These are phyloP conservation scores for Ilyonectria sp. DNA, from an alignment of 2,329 filamentous ascomycete species.

Conservation along the genomic window DNA sequence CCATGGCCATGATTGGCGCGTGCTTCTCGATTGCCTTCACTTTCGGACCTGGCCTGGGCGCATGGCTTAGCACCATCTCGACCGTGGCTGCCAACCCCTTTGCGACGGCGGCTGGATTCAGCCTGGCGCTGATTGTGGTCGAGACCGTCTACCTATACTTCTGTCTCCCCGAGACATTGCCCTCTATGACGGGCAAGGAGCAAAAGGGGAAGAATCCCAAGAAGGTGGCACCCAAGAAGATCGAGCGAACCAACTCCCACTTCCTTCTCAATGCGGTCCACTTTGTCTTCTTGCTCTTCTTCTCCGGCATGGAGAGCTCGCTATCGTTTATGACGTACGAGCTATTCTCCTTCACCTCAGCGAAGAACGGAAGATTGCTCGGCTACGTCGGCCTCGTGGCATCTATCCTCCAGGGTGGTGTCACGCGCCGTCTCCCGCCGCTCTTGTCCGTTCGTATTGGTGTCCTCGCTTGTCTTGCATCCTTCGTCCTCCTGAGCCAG, in stretches of 20 bases:
- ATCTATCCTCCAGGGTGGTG: constrained; percentile 91
- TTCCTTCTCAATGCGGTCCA: constrained; percentile 87
- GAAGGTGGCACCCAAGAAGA: constrained; percentile 44
- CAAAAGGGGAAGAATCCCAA: constrained; percentile 41
- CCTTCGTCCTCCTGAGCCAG: constrained; percentile 84
- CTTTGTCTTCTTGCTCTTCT: constrained; percentile 93
- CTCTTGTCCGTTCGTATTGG: constrained; percentile 85
- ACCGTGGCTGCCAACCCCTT: constrained; percentile 92
- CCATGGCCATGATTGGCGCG: constrained; percentile 95
- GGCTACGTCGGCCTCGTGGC: constrained; percentile 94
- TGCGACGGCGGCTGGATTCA: constrained; percentile 91
- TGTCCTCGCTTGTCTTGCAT: constrained; percentile 81
- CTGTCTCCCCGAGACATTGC: constrained; percentile 88
- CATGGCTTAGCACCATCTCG: constrained; percentile 84
- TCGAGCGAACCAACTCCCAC: constrained; percentile 84
- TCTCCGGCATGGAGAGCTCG: constrained; percentile 98
- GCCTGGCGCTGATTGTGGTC: constrained; percentile 84
- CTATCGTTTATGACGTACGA: constrained; percentile 98
- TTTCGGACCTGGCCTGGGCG: constrained; percentile 92
- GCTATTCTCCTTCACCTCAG: constrained; percentile 85
- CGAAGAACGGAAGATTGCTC: constrained; percentile 86
- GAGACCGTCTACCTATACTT: constrained; percentile 93
- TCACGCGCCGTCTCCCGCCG: constrained; percentile 88
- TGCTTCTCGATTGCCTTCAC: constrained; percentile 99
- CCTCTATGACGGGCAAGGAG: constrained; percentile 63